Conservation (phyloP, 768 basidiomycete species). For the Tylopilus vinaceipallidus region DNA sequence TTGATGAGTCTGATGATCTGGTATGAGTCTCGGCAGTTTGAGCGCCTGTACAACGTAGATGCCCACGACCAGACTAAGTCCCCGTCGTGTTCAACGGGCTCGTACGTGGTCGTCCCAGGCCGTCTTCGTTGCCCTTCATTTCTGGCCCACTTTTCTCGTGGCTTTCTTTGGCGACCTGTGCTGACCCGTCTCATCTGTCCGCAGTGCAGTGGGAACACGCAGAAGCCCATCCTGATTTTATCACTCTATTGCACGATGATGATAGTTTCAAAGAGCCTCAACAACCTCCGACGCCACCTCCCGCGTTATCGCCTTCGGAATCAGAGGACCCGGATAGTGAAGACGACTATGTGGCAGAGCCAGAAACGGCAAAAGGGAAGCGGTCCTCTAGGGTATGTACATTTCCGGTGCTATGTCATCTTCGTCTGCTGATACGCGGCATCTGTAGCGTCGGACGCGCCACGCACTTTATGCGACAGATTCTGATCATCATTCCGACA, state of each 20-base stretch:
- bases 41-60: constrained; percentile 29
- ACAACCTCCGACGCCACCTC: constrained; percentile 28
- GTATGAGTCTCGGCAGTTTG: constrained; percentile 32
- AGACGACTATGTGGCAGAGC: constrained; percentile 68
- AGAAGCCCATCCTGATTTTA: constrained; percentile 51
- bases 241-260: constrained; percentile 17
- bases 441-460: constrained; percentile 43
- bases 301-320: constrained; percentile 39
- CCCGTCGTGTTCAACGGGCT: constrained; percentile 7
- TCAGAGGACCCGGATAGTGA: constrained; percentile 56
- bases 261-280: constrained; percentile 20
- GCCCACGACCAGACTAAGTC: constrained; percentile 19
- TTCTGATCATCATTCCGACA: constrained; percentile 40
- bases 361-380: constrained; percentile 33
- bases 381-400: constrained; percentile 45
- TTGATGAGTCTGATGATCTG: constrained; percentile 38
- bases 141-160: constrained; percentile 14
- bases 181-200: constrained; percentile 31
- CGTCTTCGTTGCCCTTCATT: constrained; percentile 10
- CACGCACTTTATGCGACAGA: constrained; percentile 41
- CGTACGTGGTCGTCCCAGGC: not conserved
- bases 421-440: constrained; percentile 11
- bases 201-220: constrained; percentile 75
- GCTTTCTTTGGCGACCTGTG: constrained; percentile 18
- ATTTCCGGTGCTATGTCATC: constrained; percentile 6